These are phyloP conservation scores for Leptographium procerum DNA, from an alignment of 2,329 filamentous ascomycete species.

Conservation along the genomic window DNA sequence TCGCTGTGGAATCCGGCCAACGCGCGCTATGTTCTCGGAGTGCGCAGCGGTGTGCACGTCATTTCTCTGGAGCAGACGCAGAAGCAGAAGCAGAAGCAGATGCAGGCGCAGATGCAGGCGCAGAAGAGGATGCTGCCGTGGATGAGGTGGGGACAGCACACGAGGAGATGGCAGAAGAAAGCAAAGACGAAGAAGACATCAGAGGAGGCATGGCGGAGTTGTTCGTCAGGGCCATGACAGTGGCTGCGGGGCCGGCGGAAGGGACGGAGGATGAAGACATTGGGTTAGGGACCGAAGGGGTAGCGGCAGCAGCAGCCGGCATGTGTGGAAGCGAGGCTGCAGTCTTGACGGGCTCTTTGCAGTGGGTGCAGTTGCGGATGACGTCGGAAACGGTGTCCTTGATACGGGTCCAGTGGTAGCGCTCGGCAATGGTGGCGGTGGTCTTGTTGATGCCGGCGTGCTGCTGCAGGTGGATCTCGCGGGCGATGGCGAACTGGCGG, in stretches of 20 bases:
- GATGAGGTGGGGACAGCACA: neutral
- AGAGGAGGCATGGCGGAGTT: neutral
- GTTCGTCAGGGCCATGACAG: neutral
- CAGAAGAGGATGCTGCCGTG: neutral
- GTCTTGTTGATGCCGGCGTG: slow-evolving; percentile 98
- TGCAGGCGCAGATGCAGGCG: neutral
- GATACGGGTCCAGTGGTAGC: slow-evolving; percentile 95
- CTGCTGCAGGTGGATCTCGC: slow-evolving; percentile 58
- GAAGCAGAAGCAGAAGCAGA: neutral
- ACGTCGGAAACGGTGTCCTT: slow-evolving; percentile 95
- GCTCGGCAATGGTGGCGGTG: slow-evolving; percentile 83
- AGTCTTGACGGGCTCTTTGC: slow-evolving; percentile 65
- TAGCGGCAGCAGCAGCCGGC: neutral
- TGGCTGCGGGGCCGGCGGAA: neutral
- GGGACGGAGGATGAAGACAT: neutral
- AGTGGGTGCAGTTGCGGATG: slow-evolving; percentile 82
- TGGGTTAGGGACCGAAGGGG: neutral
- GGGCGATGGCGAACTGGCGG: slow-evolving; percentile 81
- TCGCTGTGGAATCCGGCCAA: neutral
- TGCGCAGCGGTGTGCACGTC: slow-evolving; percentile 94
- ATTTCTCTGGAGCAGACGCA: too few relatives aligned
- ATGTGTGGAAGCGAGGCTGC: slow-evolving; percentile 11
- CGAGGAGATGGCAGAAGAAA: slow-evolving; percentile 6
- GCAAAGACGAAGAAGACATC: neutral
- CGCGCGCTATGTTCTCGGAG: slow-evolving; percentile 62